Conservation (phyloP, 371 early-diverging fungal species). For the Syncephalis plumigaleata region DNA sequence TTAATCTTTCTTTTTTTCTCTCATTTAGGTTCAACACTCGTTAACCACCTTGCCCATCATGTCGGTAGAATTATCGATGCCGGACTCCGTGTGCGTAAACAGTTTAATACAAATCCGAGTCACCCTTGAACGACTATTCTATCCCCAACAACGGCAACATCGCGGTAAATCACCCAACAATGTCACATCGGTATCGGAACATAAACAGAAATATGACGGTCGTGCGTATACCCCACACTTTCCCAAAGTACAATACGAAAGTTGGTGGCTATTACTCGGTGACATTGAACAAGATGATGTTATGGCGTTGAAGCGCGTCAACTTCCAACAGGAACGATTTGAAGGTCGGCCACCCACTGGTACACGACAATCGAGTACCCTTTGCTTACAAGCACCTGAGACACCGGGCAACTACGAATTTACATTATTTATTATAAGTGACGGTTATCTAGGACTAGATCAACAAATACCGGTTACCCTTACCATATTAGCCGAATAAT, state of each 20-base stretch:
- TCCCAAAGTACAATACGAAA: constrained; percentile 80
- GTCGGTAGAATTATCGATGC: no score
- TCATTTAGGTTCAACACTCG: no score
- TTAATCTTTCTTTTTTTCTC: no score
- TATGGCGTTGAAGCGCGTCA: constrained; percentile 54
- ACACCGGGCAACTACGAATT: constrained; percentile 2
- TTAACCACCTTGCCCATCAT: no score
- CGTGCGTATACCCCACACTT: constrained; percentile 54
- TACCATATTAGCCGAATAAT: background rate
- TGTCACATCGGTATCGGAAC: constrained; percentile 19
- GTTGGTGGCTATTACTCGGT: constrained; percentile 76
- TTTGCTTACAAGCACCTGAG: constrained; percentile 5
- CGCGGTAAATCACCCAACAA: background rate
- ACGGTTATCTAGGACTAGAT: constrained; percentile 9
- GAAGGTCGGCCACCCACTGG: background rate
- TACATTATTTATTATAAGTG: constrained; percentile 6
- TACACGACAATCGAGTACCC: background rate
- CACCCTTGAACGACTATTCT: no score
- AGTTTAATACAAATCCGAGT: no score
- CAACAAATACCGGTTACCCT: constrained; percentile 5
- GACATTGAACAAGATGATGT: constrained; percentile 42
- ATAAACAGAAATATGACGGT: constrained; percentile 31
- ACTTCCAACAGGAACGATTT: constrained; percentile 18
- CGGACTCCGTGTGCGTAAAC: no score
- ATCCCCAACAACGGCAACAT: no score